Percentiles rank a stretch among this genome's conserved stretches.
Conservation (phyloP, 345 rosid species). For the Barbarea vulgaris region DNA sequence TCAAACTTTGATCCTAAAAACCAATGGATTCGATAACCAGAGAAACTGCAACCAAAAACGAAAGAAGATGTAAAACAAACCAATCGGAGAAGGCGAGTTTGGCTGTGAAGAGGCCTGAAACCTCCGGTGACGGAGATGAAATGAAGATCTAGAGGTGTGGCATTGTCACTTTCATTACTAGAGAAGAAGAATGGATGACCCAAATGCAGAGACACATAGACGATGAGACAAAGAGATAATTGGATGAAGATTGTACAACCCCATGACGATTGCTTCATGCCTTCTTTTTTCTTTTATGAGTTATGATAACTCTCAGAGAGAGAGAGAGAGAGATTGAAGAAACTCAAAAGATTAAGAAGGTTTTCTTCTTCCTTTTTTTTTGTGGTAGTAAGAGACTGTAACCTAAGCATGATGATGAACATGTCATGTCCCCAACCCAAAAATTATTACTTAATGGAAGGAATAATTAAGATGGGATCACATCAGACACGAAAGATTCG, state of each 20-base stretch:
- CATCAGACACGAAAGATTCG: constrained; percentile 23
- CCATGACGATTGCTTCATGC: constrained; percentile 64
- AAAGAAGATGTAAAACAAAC: constrained; percentile 42
- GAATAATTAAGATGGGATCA: constrained; percentile 7
- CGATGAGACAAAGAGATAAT: constrained; percentile 54
- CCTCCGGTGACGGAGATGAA: constrained; percentile 75
- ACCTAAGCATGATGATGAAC: constrained; percentile 20
- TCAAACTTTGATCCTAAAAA: background rate
- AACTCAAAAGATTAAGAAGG: background rate
- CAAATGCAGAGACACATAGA: constrained; percentile 64
- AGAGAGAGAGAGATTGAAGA: background rate
- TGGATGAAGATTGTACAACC: constrained; percentile 60
- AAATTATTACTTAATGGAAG: background rate
- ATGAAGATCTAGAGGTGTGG: constrained; percentile 46
- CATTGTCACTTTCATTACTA: constrained; percentile 26
- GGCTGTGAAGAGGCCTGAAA: constrained; percentile 47
- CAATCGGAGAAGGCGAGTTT: constrained; percentile 65
- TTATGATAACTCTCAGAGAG: background rate
- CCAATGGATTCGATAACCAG: background rate
- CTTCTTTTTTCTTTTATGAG: background rate
- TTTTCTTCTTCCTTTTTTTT: background rate
- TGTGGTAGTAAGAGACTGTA: constrained; percentile 12
- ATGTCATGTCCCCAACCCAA: constrained; percentile 23
- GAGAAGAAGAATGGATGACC: constrained; percentile 51
- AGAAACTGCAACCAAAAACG: background rate